Evolutionary conservation across 2,329 filamentous ascomycete species (phyloP).

Genomic region (Fusarium nelsonii): DNA sequence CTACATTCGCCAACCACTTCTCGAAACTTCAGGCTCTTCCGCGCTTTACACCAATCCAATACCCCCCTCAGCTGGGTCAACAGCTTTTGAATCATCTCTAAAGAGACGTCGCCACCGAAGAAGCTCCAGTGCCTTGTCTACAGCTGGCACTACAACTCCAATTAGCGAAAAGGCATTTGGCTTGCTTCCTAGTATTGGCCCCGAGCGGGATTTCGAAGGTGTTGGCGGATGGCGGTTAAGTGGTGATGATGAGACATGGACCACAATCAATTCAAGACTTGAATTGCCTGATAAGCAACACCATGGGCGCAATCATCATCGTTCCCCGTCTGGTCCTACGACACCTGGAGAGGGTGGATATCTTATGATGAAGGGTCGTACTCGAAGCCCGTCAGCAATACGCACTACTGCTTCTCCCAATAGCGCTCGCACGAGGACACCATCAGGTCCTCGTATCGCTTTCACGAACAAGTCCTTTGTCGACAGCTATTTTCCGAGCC

Average conservation of each 20-base stretch:
- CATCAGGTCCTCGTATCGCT: conserved; percentile 56
- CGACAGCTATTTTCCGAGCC: conserved; percentile 59
- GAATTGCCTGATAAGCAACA: conserved; percentile 61
- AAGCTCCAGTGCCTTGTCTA: conserved; percentile 53
- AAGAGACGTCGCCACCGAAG: conserved; percentile 51
- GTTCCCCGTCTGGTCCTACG: conserved; percentile 57
- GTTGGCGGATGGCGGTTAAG: conserved; percentile 68
- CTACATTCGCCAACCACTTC: conserved; percentile 29
- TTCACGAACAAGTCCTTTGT: conserved; percentile 47
- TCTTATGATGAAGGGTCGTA: conserved; percentile 60
- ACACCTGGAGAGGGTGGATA: conserved; percentile 57
- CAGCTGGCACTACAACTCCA: conserved; percentile 51
- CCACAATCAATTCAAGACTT: conserved; percentile 64
- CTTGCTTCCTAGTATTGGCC: conserved; percentile 62
- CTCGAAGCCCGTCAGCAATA: conserved; percentile 52
- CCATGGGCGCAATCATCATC: conserved; percentile 56
- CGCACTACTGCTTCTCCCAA: conserved; percentile 55
- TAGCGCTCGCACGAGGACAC: conserved; percentile 63
- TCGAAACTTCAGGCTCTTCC: conserved; percentile 19
- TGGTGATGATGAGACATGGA: conserved; percentile 62
- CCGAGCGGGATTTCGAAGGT: conserved; percentile 70
- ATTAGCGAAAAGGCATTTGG: conserved; percentile 55
- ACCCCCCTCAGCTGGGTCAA: conserved; percentile 36
- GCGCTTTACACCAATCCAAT: conserved; percentile 14
- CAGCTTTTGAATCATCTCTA: conserved; percentile 33